Evolutionary conservation across 2,329 filamentous ascomycete genomes (phyloP), one percentile per base, ranked within the genome.

Genomic region (Phyllosticta paracitricarpa): DNA sequence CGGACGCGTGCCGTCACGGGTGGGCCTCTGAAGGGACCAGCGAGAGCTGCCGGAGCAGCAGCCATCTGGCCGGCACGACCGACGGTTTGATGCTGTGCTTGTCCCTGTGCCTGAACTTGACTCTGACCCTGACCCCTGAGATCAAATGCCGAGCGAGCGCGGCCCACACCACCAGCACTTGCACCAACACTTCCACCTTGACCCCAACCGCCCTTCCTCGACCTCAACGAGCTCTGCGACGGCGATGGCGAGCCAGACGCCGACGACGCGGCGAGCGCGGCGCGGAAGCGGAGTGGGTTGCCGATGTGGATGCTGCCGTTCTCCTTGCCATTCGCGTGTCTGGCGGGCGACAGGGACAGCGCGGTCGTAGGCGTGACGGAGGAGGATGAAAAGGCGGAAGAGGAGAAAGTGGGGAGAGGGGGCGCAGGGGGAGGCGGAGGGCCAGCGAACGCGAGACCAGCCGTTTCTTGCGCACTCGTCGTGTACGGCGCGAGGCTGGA

Each of bases 131-230:
- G 58, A 7, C 59, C 58, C 35, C 68, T 68, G 14, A 74, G 65
- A 52, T 74, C 70, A 30, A 73, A 70, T 8, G 72, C 70, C 40
- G 71, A 73, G 51, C 60, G 60, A 4, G 60, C 51, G 33, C 51
- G 72, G 68, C 65, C 8, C 59, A 56, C 5, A 66, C 61, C 24
- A n/a, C 10, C 25, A 12, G 5, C 25, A 22, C 19, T 22, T 22
- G 19, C 19, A 22, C 19, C 19, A 2, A 22, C 19, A 22, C 19
- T 22, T 22, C 19, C 19, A 22, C 19, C 19, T 22, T 22, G 19
- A 22, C 19, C 19, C 19, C 19, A 22, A 22, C 19, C 19, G 10
- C 51, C 51, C 10, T 19, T 4, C 51, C 22, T 10, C n/a, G 25
- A 53, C 33, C 14, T 40, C 24, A 17, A 17, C 3, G 10, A 40